Base-by-base conservation (phyloP, 2,329 filamentous ascomycete genomes). In the Bipolaris victoriae region DNA sequence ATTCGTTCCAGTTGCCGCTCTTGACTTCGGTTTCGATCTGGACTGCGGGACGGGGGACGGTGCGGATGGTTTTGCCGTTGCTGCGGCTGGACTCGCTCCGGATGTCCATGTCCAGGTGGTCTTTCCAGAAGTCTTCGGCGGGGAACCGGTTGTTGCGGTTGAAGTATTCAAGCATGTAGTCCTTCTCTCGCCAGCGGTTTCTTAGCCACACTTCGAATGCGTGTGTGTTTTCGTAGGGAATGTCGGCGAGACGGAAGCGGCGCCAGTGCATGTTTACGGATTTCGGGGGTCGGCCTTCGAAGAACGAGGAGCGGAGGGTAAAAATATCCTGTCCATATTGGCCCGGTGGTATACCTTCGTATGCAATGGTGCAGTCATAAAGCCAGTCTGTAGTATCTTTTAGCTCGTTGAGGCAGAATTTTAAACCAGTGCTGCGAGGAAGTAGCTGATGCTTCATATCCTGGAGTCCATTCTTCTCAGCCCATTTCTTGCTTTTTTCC, bases 211-310 rank as follows among this genome's bases (percentile, higher is more conserved):
- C 69, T 55, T 96, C 92, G 69, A 99, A 99, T 6, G 84, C 81
- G 39, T 89, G 84, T 15, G 84, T 83, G 65, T 89, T 86, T 31
- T 92, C 84, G 9, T 96, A 83, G 0, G 94, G 94, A 41, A 99
- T 96, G 18, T 92, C 87, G 20, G 84, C 84, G 13, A 97, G 74
- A 33, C 86, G 85, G 77, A 96, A 97, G 9, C 92, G 88, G 51
- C 95, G 87, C 92, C 94, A 99, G 78, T 96, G 90, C 81, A 98
- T 93, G 77, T 97, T 98, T 69, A 98, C 93, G 1, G 92, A 97
- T 74, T 93, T 97, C 1, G 94, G 95, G 0, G 93, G 89, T 1
- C 91, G 87, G 11, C 95, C 93, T 75, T 95, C 87, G 61, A 97
- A 88, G 73, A 95, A 97, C 3, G 92, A 96, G 47, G 92, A 92